Evolutionary conservation across 2,329 filamentous ascomycete species (phyloP).

Genomic region (Fusarium hainanense): DNA sequence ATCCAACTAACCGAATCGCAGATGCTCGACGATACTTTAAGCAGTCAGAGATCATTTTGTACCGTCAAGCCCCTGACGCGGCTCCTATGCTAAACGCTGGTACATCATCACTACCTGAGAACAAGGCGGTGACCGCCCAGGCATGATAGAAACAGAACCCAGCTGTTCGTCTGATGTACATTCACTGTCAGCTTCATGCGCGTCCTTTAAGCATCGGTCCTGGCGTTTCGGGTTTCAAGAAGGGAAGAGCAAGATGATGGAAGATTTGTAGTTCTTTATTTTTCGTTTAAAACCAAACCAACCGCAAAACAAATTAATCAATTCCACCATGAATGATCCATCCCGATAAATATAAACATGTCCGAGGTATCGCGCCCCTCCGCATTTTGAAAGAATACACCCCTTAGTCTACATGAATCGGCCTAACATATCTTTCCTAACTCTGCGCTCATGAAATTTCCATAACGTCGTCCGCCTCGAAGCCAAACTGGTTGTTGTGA

Average conservation of each 20-base stretch:
- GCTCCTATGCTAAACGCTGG: slow-evolving; percentile 50
- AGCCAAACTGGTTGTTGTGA: slow-evolving; percentile 88
- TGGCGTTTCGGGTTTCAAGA: slow-evolving; percentile 52
- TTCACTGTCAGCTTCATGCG: slow-evolving; percentile 44
- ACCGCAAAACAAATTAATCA: slow-evolving; percentile 41
- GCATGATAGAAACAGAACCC: slow-evolving; percentile 35
- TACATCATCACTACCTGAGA: slow-evolving; percentile 57
- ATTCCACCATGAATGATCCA: slow-evolving; percentile 42
- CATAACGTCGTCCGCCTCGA: slow-evolving; percentile 68
- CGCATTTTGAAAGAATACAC: slow-evolving; percentile 41
- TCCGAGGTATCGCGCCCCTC: slow-evolving; percentile 49
- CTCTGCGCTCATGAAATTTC: slow-evolving; percentile 56
- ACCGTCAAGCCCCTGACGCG: slow-evolving; percentile 78
- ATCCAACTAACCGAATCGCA: slow-evolving; percentile 52
- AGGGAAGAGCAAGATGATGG: slow-evolving; percentile 40
- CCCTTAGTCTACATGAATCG: slow-evolving; percentile 42
- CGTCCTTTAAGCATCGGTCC: slow-evolving; percentile 54
- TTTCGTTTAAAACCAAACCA: slow-evolving; percentile 34
- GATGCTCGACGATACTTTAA: slow-evolving; percentile 99
- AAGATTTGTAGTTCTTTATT: slow-evolving; percentile 40
- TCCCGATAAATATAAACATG: slow-evolving; percentile 38
- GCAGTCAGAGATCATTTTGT: slow-evolving; percentile 97
- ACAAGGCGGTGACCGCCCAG: slow-evolving; percentile 55
- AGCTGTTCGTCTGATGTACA: slow-evolving; percentile 31
- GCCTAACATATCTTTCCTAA: slow-evolving; percentile 13